phyloP scores from a whole-genome alignment of 176 grass and related monocot species.

The Oryza meyeriana region DNA sequence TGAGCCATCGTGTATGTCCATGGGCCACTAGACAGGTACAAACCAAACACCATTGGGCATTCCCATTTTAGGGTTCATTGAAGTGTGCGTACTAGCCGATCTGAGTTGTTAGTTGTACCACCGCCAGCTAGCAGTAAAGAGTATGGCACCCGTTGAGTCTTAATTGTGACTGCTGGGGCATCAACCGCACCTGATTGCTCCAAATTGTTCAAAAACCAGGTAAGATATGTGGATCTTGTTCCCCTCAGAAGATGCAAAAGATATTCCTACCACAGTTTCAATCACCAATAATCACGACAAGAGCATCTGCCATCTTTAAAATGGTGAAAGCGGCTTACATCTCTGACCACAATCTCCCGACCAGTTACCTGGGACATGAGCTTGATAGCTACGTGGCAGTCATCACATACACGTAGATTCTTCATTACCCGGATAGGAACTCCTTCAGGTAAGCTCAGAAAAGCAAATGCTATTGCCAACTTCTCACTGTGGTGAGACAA shows the following conservation, averaged over 20 bases:
- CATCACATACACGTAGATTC: constrained; percentile 71
- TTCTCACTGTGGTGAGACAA: constrained; percentile 75
- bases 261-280: neutral
- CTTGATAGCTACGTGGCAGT: constrained; percentile 76
- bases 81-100: neutral
- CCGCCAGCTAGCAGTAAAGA: neutral
- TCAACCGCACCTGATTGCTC: neutral
- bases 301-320: constrained; percentile 66
- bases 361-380: constrained; percentile 51
- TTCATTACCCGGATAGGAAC: constrained; percentile 75
- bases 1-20: neutral
- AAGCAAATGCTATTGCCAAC: constrained; percentile 69
- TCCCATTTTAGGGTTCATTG: neutral
- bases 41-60: neutral
- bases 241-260: neutral
- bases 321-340: constrained; percentile 73
- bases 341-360: constrained; percentile 69
- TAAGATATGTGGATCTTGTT: neutral
- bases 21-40: neutral
- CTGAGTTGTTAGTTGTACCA: neutral
- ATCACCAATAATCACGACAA: constrained; percentile 71
- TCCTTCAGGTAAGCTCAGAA: constrained; percentile 56
- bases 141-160: neutral
- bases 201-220: neutral
- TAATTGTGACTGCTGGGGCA: neutral